Conservation (phyloP, 164 flowering plant genomes). For the Dillenia suffruticosa region DNA sequence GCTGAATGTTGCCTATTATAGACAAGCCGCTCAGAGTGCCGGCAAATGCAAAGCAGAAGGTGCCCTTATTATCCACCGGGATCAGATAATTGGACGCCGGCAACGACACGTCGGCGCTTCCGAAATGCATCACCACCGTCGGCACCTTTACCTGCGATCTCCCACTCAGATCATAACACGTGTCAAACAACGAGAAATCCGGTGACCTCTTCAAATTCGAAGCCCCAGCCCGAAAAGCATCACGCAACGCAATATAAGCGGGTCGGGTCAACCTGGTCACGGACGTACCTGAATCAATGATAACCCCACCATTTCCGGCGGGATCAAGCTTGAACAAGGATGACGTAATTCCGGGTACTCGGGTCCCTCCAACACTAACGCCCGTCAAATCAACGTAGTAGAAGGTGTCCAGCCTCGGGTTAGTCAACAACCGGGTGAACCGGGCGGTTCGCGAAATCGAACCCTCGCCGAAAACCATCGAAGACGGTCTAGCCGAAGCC, state of each 20-base stretch:
- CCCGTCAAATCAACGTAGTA: constrained; percentile 81
- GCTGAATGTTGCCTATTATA: constrained; percentile 94
- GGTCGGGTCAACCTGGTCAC: constrained; percentile 83
- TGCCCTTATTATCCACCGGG: constrained; percentile 67
- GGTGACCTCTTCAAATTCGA: constrained; percentile 40
- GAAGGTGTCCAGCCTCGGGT: constrained; percentile 81
- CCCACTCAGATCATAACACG: constrained; percentile 83
- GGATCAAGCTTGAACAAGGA: constrained; percentile 60
- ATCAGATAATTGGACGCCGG: constrained; percentile 89
- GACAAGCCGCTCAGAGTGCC: constrained; percentile 74
- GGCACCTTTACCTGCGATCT: constrained; percentile 83
- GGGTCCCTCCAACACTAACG: constrained; percentile 79
- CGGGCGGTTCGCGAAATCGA: constrained; percentile 53
- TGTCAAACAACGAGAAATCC: constrained; percentile 79
- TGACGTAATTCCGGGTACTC: constrained; percentile 46
- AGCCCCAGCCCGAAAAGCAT: constrained; percentile 73
- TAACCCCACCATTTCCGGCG: constrained; percentile 88
- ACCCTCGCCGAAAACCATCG: constrained; percentile 63
- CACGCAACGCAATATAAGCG: constrained; percentile 67
- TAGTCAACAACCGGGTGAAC: constrained; percentile 63
- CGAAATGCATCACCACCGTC: constrained; percentile 84
- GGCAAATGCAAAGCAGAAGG: constrained; percentile 93
- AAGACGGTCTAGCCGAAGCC: constrained; percentile 49
- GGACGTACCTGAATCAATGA: constrained; percentile 91
- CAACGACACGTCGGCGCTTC: constrained; percentile 57